A percentile compares a stretch with the other conserved stretches of the same genome.
Evolutionary conservation across 441 rosid genomes (phyloP).

Genomic region (Populus trichocarpa): DNA sequence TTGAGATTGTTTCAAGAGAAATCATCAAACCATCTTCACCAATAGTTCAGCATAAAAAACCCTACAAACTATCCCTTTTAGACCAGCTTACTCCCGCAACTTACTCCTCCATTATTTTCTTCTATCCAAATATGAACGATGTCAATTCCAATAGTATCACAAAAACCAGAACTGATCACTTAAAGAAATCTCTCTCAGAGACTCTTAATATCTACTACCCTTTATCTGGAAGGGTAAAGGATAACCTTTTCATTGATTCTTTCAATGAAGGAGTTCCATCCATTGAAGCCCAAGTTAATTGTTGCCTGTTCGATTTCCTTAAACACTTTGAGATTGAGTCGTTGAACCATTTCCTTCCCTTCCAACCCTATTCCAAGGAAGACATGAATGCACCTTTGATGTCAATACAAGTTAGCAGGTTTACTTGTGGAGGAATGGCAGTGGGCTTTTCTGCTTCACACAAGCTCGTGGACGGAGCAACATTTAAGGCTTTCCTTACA

Average conservation of each 20-base stretch:
- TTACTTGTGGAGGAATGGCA: constrained; percentile 25
- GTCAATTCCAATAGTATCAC: background rate
- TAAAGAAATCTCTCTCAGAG: constrained; percentile 13
- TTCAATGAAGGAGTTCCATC: constrained; percentile 20
- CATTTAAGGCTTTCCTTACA: background rate
- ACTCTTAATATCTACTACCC: constrained; percentile 10
- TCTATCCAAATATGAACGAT: constrained; percentile 7
- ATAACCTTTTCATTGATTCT: constrained; percentile 12
- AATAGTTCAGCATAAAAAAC: background rate
- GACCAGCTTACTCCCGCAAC: constrained; percentile 29
- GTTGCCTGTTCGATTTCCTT: constrained; percentile 5
- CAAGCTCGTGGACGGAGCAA: constrained; percentile 13
- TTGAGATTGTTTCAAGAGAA: constrained; percentile 18
- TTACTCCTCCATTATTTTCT: background rate
- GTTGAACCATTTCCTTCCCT: constrained; percentile 22
- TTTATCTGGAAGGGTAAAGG: constrained; percentile 7
- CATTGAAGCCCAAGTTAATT: background rate
- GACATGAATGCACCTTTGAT: background rate
- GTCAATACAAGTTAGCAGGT: background rate
- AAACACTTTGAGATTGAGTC: constrained; percentile 9
- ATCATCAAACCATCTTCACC: constrained; percentile 14
- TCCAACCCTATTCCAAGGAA: constrained; percentile 6
- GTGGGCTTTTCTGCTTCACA: constrained; percentile 13
- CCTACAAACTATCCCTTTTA: constrained; percentile 19
- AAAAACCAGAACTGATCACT: background rate